Conservation (phyloP, 768 basidiomycete genomes). For the Tricholoma bakamatsutake region DNA sequence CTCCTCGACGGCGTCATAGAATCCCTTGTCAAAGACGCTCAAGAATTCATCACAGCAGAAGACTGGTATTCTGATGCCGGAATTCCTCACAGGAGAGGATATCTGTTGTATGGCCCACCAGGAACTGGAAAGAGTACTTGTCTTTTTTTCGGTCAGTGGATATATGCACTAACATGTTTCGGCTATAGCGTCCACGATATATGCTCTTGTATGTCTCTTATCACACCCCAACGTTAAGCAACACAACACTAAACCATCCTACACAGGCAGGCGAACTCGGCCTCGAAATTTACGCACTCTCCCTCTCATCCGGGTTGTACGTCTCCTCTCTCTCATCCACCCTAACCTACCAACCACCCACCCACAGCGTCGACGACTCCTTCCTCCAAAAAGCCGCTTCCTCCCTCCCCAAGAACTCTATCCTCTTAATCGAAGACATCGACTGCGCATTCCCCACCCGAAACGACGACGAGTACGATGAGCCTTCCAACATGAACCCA, state of each 20-base stretch:
- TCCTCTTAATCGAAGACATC: constrained; percentile 56
- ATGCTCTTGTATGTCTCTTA: constrained; percentile 34
- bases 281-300: constrained; percentile 75
- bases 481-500: not conserved
- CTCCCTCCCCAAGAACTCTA: constrained; percentile 44
- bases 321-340: no score
- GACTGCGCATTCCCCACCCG: constrained; percentile 53
- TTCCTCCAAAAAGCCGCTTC: constrained; percentile 41
- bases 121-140: constrained; percentile 55
- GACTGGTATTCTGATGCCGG: constrained; percentile 55
- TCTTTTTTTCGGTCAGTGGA: not conserved
- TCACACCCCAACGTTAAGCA: not conserved
- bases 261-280: constrained; percentile 54
- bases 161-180: constrained; percentile 5
- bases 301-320: constrained; percentile 43
- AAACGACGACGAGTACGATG: constrained; percentile 31
- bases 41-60: constrained; percentile 47
- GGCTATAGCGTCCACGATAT: constrained; percentile 43
- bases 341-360: no score
- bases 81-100: constrained; percentile 53
- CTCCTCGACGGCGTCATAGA: constrained; percentile 42
- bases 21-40: constrained; percentile 42
- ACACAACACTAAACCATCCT: constrained; percentile 1
- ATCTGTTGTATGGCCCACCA: constrained; percentile 53
- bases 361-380: constrained; percentile 41